Evolutionary conservation across 805 yeast genomes (phyloP), one percentile per base, ranked within the genome.

Genomic region (Candida boleticola): DNA sequence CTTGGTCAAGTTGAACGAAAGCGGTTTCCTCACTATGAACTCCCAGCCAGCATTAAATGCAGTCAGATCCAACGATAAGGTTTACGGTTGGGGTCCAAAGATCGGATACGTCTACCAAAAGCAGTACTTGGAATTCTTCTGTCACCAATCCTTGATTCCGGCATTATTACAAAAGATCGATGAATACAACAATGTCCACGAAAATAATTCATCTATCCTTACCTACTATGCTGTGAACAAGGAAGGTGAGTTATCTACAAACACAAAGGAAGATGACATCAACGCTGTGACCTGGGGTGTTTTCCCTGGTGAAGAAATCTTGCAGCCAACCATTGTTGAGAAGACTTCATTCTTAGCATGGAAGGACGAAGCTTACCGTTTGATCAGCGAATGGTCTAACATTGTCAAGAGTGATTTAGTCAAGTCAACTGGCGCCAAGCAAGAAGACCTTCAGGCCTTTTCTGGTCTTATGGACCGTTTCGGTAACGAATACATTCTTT

Each of bases 261-360:
- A 90, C 62, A 80, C 89, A 37, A 76, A 76, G 19, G 82, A 78
- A 35, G 87, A 82, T 29, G 85, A 81, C 47, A 89, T 95, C 49
- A 90, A 88, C 58, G 97, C 98, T 6, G 97, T 92, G 43, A 92
- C 98, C 16, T 92, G 98, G 98, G 98, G 98, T 49, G 89, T 90
- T 42, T 89, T 88, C 80, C 97, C 98, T 21, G 96, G 96, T 29
- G 85, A 84, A 57, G 97, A 92, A 66, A 85, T 92, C 41, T 74
- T 88, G 49, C 98, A 92, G 68, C 97, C 98, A 40, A 92, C 98
- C 0, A 89, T 92, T 60, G 97, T 92, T 17, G 98, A 92, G 61
- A 84, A 82, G 56, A 80, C 83, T 29, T 88, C 97, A 2, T 92
- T 92, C 64, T 69, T 90, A 53, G 98, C 98, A 11, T 92, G 98